Base-by-base conservation (phyloP, 2,329 filamentous ascomycete genomes). In the Thyridium curvatum region DNA sequence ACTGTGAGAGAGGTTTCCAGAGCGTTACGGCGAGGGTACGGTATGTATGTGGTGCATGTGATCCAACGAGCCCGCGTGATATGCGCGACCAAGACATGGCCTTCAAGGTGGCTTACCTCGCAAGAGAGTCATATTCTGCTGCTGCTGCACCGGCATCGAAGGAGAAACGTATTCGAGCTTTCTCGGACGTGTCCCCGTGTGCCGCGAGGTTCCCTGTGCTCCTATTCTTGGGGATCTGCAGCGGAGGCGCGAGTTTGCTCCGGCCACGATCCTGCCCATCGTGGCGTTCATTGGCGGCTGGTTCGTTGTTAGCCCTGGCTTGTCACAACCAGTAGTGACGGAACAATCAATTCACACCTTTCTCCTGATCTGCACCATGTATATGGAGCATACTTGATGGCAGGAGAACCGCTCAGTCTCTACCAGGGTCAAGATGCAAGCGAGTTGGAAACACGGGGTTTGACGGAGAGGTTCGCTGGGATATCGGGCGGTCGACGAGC, bases 131-230 rank as follows among this genome's bases (percentile, higher is more conserved):
- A 64, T 79, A 78, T 50, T 86, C 83, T 51, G 61, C 55, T 44
- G 63, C 62, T 47, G 74, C 71, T 44, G 77, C 71, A 38, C 80
- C 76, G 41, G 79, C 80, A 60, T 93, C 88, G 55, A 90, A 81
- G 37, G 87, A 91, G 63, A 87, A 82, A 44, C 84, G 82, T 58
- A 80, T 71, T 64, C 77, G 69, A 48, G 72, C 69, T 46, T 73
- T 77, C 48, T 82, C 77, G 37, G 74, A 61, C n/a, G 52, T 60
- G 43, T 75, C 71, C 46, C 58, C 57, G 46, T 65, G 56, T 46
- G 71, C 57, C 41, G 67, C 61, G 43, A 82, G 66, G 53, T 81
- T 82, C 38, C 76, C 72, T n/a, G 78, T 81, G 56, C 78, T 82
- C 52, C 74, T 69, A 57, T 81, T 82, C 60, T 81, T 82, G 41